A percentile compares a stretch with the other conserved stretches of the same genome.
Conservation (phyloP, 441 rosid genomes). For the Brassica balearica region DNA sequence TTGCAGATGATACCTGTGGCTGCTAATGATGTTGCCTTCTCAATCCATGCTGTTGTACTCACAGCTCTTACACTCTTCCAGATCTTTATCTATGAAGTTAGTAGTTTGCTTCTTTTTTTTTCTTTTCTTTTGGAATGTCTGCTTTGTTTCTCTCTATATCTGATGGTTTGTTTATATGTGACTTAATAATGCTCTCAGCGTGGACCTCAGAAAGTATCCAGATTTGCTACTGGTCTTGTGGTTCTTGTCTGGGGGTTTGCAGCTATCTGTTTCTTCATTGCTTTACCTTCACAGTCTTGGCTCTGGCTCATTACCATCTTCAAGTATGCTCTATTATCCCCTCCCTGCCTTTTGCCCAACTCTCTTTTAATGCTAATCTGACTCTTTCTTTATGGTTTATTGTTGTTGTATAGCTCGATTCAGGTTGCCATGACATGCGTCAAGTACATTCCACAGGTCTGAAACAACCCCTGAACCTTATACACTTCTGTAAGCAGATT, state of each 20-base stretch:
- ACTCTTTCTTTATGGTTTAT: slow-evolving; percentile 13
- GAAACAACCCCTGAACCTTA: neutral
- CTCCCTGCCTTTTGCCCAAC: neutral
- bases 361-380: neutral
- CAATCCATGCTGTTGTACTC: slow-evolving; percentile 84
- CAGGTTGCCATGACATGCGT: slow-evolving; percentile 88
- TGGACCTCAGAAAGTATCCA: slow-evolving; percentile 84
- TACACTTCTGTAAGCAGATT: neutral
- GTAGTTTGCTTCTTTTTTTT: slow-evolving; percentile 6
- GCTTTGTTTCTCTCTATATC: neutral
- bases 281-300: slow-evolving; percentile 81
- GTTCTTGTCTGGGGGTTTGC: slow-evolving; percentile 64
- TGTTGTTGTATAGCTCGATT: slow-evolving; percentile 77
- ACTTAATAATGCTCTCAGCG: slow-evolving; percentile 53
- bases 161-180: slow-evolving; percentile 27
- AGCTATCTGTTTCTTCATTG: slow-evolving; percentile 77
- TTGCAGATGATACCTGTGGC: slow-evolving; percentile 87
- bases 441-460: slow-evolving; percentile 94
- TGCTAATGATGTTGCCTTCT: slow-evolving; percentile 94
- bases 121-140: neutral
- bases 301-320: slow-evolving; percentile 84
- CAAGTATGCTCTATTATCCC: slow-evolving; percentile 58
- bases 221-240: slow-evolving; percentile 63
- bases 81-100: slow-evolving; percentile 80
- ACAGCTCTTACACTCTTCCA: slow-evolving; percentile 75